Evolutionary conservation across 2,329 filamentous ascomycete genomes (phyloP), one percentile per base, ranked within the genome.

Genomic region (Diaporthe ampelina): DNA sequence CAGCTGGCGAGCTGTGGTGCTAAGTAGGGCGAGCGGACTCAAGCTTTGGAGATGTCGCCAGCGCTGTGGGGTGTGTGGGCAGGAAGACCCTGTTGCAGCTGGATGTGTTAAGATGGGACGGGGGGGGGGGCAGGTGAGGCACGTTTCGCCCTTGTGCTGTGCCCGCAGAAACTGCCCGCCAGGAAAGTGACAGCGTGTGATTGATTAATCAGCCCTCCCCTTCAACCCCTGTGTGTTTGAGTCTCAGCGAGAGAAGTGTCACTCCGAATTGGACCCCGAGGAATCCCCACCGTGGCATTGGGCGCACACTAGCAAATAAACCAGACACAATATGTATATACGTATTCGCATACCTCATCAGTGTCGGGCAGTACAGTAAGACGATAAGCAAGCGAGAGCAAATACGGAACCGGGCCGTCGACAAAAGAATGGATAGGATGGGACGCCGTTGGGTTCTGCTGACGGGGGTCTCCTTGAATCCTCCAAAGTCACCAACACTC

Each of bases 401-500:
- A 65, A 10, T 65, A 50, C 26, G 26, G 43, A 19, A 24, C 15
- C 58, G 29, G 29, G 29, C 29, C 29, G 29, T 32, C 6, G 29
- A 32, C 29, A 32, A 5, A 32, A 32, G 29, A 32, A 32, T 32
- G 29, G 29, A 26, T 26, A 35, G 61, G 45, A 54, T 54, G 48
- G 45, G 32, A 52, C 63, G 48, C 63, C 45, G n/a, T 68, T 54
- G 48, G 48, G 9, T 32, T 68, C n/a, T 37, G 63, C 63, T 24
- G 63, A 21, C 63, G 63, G 63, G 63, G 63, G 63, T 68, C 63
- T 68, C 63, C 63, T 68, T 40, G 63, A 10, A 68, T 68, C 63
- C 48, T 40, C 13, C 29, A 29, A 24, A 24, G 4, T 21, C 21
- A 17, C 61, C 24, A 61, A 67, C 19, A 40, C 11, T 40, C 11